Percentiles rank a stretch among this genome's conserved stretches.
Conservation (phyloP, 306 rosid genomes). For the Quercus robur region DNA sequence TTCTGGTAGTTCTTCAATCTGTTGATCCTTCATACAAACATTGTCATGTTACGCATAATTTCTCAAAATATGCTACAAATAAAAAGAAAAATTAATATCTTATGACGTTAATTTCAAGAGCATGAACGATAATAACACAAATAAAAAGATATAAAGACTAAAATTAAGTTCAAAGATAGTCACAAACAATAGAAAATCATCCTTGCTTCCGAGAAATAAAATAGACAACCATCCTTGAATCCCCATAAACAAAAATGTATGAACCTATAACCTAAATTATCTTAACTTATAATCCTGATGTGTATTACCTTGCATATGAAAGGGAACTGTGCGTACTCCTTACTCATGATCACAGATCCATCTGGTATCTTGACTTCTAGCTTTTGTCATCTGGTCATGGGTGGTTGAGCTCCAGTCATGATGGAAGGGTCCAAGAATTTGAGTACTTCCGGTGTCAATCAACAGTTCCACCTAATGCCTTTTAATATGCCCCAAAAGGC, state of each 20-base stretch:
- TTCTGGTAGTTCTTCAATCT: conserved; percentile 46
- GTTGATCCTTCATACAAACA: conserved; percentile 52
- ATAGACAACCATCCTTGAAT: neutral
- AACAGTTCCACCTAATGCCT: too few relatives aligned
- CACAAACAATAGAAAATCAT: neutral
- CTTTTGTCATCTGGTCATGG: too few relatives aligned
- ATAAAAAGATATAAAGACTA: neutral
- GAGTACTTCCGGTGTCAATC: too few relatives aligned
- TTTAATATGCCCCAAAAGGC: too few relatives aligned
- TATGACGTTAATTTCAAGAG: neutral
- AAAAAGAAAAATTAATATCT: conserved; percentile 23
- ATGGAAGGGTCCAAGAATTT: too few relatives aligned
- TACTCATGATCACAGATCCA: too few relatives aligned
- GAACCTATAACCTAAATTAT: neutral
- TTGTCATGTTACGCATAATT: conserved; percentile 10
- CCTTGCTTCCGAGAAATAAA: neutral
- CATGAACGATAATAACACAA: neutral
- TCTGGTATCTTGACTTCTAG: too few relatives aligned
- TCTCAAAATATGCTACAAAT: neutral
- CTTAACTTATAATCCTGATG: neutral
- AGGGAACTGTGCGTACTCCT: too few relatives aligned
- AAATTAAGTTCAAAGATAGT: neutral
- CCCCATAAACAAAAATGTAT: neutral
- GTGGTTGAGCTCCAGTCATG: too few relatives aligned
- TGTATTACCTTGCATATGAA: neutral